Base-by-base conservation (phyloP, 306 rosid species). In the Lathyrus aphaca region DNA sequence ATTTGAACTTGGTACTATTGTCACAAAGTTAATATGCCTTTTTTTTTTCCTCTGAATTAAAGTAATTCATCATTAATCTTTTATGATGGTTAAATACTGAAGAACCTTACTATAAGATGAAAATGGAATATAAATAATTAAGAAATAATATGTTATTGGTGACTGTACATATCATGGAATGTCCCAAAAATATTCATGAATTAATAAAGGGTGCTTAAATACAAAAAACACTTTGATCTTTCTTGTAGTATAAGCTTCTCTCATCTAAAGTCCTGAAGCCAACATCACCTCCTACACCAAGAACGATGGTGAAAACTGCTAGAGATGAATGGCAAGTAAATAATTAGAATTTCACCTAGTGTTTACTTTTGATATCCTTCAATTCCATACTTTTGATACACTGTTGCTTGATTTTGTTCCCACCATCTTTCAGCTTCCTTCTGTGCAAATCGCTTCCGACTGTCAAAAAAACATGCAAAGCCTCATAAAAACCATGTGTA, bases 351-450 rank as follows among this genome's bases (percentile, higher is more conserved):
- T 71, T 76, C 79, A 79, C 71, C 63, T 71, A 79, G 35, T 85
- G 74, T 66, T 35, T 7, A 35, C 39, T 35, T 77, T 76, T 16
- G 18, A 49, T 8, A 8, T 8, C 25, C 25, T 53, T 53, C 59
- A 53, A 53, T 21, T 23, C 25, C 59, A 53, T 53, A 53, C 14
- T 53, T 53, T 43, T 73, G 74, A 81, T 80, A 84, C 55, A 89
- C 90, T 54, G 29, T 73, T 18, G 21, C 75, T 82, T 91, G 88
- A 81, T 91, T 91, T 82, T 75, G 86, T 77, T 85, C 97, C 97
- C 96, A 91, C 97, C 97, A 91, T n/a, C 18, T 62, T 71, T 77
- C 90, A 0, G 96, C 97, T 74, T 89, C 94, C 77, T 71, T 84
- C 73, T 85, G 87, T 0, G 86, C 65, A 71, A 89, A 91, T 58